phyloP scores from a whole-genome alignment of 1,139 yeast genomes.

The Magnusiomyces clavatus region DNA sequence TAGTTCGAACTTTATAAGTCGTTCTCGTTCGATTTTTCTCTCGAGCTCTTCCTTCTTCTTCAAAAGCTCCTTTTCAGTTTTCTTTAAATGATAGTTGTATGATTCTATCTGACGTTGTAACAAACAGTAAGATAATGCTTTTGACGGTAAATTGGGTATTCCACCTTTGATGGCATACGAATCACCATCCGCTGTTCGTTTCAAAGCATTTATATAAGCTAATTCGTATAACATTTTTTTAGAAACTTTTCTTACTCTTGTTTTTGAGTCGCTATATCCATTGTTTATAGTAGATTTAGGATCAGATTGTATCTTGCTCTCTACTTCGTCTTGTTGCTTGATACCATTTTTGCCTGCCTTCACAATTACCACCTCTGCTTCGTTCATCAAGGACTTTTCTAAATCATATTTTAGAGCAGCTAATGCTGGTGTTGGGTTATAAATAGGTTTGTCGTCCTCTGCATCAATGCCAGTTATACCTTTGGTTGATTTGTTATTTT shows the following conservation, averaged over 20 bases:
- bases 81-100: not conserved
- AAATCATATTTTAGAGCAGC: not conserved
- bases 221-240: not conserved
- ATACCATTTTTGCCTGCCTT: too few species aligned
- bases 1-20: not conserved
- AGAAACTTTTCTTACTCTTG: not conserved
- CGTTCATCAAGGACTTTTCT: not conserved
- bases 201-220: not conserved
- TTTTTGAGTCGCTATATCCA: too few species aligned
- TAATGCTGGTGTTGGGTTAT: not conserved
- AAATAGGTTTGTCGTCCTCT: not conserved
- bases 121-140: not conserved
- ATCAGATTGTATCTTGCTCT: too few species aligned
- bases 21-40: conserved; percentile 1
- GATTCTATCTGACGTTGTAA: conserved; percentile 2
- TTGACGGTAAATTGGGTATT: not conserved
- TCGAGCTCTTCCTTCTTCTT: not conserved
- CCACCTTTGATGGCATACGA: conserved; percentile 2
- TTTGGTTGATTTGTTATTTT: not conserved
- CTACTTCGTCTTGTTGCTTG: too few species aligned
- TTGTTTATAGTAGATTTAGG: too few species aligned
- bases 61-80: not conserved
- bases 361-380: not conserved
- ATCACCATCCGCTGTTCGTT: not conserved
- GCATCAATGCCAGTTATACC: not conserved